These are phyloP conservation scores for Drosera capensis DNA, from an alignment of 148 eudicot species.

Conservation along the genomic window DNA sequence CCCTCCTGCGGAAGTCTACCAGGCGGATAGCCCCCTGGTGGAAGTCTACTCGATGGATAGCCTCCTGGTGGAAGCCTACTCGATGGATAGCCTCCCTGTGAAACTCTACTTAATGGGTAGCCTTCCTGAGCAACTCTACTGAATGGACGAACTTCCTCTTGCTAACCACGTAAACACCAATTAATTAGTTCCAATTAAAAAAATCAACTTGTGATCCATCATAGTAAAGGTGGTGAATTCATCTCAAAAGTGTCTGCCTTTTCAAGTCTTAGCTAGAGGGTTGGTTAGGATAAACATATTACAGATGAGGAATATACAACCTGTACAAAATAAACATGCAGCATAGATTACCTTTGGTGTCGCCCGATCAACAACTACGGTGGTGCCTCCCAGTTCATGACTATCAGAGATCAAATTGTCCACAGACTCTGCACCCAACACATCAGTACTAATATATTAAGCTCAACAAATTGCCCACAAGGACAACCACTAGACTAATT, in stretches of 20 bases:
- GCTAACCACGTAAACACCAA: too few species aligned
- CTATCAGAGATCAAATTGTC: constrained; percentile 84
- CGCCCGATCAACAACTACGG: constrained; percentile 90
- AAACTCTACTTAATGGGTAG: background rate
- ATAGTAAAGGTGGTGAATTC: background rate
- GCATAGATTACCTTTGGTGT: constrained; percentile 64
- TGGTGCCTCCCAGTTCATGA: constrained; percentile 90
- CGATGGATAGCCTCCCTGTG: background rate
- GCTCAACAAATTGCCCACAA: too few species aligned
- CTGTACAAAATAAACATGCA: background rate
- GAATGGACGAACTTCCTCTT: background rate
- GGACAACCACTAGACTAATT: too few species aligned
- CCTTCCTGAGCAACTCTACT: background rate
- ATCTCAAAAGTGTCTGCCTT: too few species aligned
- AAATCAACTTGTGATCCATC: too few species aligned
- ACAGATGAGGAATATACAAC: background rate
- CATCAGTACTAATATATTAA: background rate
- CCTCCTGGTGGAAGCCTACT: background rate
- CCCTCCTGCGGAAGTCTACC: constrained; percentile 37
- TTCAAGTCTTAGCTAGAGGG: too few species aligned
- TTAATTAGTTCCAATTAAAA: too few species aligned
- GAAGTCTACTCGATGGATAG: background rate
- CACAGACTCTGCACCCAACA: constrained; percentile 64
- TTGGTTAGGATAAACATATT: too few species aligned
- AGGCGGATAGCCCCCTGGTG: background rate